A percentile compares a stretch with the other conserved stretches of the same genome.
Evolutionary conservation across 257 asterid species (phyloP).

Genomic region (Capsicum pubescens): DNA sequence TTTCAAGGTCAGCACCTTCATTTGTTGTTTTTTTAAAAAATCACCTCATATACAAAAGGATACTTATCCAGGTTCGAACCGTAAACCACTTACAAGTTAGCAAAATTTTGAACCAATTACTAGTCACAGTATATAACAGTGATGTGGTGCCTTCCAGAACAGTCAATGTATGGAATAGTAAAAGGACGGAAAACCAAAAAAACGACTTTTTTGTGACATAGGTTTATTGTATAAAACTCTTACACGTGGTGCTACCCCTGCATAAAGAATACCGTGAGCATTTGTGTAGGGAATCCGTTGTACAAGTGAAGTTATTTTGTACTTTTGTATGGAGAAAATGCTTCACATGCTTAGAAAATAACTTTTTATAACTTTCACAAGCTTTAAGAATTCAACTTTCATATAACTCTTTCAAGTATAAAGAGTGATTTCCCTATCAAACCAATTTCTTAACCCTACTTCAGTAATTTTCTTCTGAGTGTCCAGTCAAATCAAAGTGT

Average conservation of each 20-base stretch:
- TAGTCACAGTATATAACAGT: background rate
- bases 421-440: conserved; percentile 4
- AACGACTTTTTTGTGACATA: background rate
- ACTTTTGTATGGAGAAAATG: conserved; percentile 2
- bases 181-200: background rate
- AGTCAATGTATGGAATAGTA: background rate
- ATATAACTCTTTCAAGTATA: background rate
- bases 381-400: background rate
- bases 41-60: too few species aligned
- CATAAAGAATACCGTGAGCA: conserved; percentile 7
- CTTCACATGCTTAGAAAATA: background rate
- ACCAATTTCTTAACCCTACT: background rate
- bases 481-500: conserved; percentile 25
- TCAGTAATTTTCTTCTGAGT: background rate
- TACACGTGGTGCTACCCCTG: conserved; percentile 18
- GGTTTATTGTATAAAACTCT: background rate
- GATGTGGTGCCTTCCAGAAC: background rate
- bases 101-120: background rate
- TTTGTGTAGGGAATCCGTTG: conserved; percentile 18
- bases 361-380: background rate
- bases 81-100: too few species aligned
- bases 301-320: background rate
- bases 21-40: too few species aligned
- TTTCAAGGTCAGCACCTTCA: too few species aligned
- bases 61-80: too few species aligned